phyloP scores from a whole-genome alignment of 257 asterid species.

The Gentiana macrophylla region DNA sequence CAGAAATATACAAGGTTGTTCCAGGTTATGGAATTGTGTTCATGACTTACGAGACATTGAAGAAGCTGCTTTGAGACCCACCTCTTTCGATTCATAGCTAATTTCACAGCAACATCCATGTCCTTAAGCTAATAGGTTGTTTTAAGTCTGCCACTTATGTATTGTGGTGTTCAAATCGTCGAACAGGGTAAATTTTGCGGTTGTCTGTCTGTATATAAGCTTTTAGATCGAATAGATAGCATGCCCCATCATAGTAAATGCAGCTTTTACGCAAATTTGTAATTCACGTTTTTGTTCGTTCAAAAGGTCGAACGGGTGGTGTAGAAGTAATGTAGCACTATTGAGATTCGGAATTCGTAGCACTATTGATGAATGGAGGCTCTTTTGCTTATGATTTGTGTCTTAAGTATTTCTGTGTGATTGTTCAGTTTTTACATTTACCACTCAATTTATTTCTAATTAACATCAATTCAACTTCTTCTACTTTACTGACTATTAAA shows the following conservation, averaged over 20 bases:
- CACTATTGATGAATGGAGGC: no score
- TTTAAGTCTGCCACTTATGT: slow-evolving; percentile 1
- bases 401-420: no score
- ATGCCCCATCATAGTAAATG: slow-evolving; percentile 12
- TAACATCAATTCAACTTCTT: no score
- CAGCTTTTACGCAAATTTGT: not conserved
- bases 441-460: no score
- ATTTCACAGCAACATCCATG: not conserved
- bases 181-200: slow-evolving; percentile 19
- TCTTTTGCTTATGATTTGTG: no score
- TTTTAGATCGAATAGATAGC: slow-evolving; percentile 20
- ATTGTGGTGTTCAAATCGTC: slow-evolving; percentile 2
- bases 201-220: slow-evolving; percentile 39
- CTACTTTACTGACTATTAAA: no score
- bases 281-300: no score
- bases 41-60: slow-evolving; percentile 88
- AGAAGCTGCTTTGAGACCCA: slow-evolving; percentile 54
- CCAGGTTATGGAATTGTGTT: slow-evolving; percentile 91
- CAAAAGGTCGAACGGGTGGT: no score
- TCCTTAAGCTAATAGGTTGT: slow-evolving; percentile 20
- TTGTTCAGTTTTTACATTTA: no score
- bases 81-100: slow-evolving; percentile 28
- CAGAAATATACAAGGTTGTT: slow-evolving; percentile 89
- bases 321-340: no score
- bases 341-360: no score